These are phyloP conservation scores for Fusarium dimerum DNA, from an alignment of 2,329 filamentous ascomycete species.

Conservation along the genomic window DNA sequence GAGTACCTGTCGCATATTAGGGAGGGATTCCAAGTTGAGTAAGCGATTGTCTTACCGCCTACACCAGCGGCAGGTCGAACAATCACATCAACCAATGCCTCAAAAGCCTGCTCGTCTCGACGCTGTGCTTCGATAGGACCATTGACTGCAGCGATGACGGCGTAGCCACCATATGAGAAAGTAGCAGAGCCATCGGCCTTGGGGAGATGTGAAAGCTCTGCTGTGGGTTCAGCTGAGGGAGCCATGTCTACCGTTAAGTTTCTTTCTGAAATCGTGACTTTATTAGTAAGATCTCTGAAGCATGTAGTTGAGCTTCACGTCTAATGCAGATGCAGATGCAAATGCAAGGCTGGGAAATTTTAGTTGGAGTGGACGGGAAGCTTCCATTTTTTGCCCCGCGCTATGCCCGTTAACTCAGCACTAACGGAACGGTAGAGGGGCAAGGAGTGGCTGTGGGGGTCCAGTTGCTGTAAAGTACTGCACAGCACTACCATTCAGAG, in stretches of 20 bases:
- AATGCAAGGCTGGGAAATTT: constrained; percentile 19
- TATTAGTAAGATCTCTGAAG: neutral
- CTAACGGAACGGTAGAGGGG: no score
- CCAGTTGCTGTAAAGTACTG: neutral
- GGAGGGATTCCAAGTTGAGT: constrained; percentile 1
- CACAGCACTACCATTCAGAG: neutral
- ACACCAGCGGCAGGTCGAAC: constrained; percentile 84
- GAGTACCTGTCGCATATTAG: constrained; percentile 52
- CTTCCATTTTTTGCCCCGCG: constrained; percentile 6
- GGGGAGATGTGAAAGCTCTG: constrained; percentile 59
- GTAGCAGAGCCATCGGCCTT: constrained; percentile 80
- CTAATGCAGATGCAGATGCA: neutral
- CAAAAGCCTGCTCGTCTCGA: constrained; percentile 87
- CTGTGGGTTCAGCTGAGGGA: constrained; percentile 48
- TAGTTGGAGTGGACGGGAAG: constrained; percentile 4
- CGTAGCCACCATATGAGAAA: constrained; percentile 75
- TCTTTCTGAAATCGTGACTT: constrained; percentile 1
- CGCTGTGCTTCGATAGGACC: constrained; percentile 88
- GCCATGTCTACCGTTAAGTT: constrained; percentile 41
- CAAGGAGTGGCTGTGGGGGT: neutral
- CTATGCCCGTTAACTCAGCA: neutral
- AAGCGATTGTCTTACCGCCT: constrained; percentile 58
- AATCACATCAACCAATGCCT: constrained; percentile 87
- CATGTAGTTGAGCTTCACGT: neutral
- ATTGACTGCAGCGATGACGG: constrained; percentile 83